Evolutionary conservation across 768 basidiomycete genomes (phyloP), one percentile per base, ranked within the genome.

Genomic region (Xerocomus spinulosus): DNA sequence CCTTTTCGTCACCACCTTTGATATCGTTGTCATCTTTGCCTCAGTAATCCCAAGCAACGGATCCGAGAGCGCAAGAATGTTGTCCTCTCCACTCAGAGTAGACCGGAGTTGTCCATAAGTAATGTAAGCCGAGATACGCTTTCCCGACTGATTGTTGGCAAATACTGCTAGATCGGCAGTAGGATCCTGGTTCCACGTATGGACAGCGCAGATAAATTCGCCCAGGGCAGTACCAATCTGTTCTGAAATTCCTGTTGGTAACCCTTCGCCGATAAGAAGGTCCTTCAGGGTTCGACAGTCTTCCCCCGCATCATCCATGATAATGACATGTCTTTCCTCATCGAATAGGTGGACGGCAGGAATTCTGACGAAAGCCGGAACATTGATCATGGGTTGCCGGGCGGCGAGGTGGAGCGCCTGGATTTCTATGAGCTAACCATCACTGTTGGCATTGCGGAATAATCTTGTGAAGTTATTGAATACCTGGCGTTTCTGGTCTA

Each of bases 231-330:
- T 42, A 8, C 83, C 85, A 30, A 85, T 79, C 23, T 72, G 59
- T 32, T 62, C 55, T 3, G 72, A 73, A 24, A 70, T 41, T 12
- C 48, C 53, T 36, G 32, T 50, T 21, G 67, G 58, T 3, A 63
- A 39, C 1, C 69, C 51, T 28, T 71, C 70, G 26, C 68, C 61
- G 26, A 71, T 59, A 48, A 77, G 57, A 7, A 72, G 49, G 9
- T 68, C 57, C 53, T 79, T 80, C 40, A 79, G 60, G 3, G 64
- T 74, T 34, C 34, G 48, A 17, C 46, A 37, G 4, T 60, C 52
- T 26, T 57, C 60, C 4, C 84, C 83, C 43, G 70, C 73, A 49
- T 86, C 84, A 37, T 82, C 78, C 73, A 85, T 82, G 58, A 86
- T 73, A 32, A 85, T 71, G 13, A 74, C 76, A 50, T 76, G 68